Conservation (phyloP, 225 moss, liverwort and hornwort genomes). For the Neckera pumila region DNA sequence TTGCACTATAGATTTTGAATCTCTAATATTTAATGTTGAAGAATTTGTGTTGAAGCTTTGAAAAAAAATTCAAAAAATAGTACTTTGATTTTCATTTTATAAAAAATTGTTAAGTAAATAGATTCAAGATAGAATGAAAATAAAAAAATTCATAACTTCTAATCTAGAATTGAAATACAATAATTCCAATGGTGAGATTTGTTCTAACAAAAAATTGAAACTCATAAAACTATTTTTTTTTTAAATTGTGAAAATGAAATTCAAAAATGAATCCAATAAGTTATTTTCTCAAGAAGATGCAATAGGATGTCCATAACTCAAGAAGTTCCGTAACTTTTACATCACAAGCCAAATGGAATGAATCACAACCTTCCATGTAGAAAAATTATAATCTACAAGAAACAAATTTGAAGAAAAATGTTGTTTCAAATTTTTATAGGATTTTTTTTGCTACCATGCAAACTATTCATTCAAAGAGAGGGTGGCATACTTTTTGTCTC, state of each 20-base stretch:
- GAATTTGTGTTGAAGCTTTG: neutral
- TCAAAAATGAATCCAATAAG: neutral
- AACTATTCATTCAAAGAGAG: neutral
- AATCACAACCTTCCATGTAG: neutral
- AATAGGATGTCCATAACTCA: neutral
- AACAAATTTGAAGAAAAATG: no score
- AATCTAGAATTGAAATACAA: neutral
- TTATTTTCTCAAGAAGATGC: neutral
- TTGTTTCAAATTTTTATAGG: neutral
- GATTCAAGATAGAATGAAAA: neutral
- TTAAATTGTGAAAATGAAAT: neutral
- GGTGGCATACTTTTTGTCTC: neutral
- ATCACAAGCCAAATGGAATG: neutral
- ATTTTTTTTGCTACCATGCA: accelerated
- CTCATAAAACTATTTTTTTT: neutral
- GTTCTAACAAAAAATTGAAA: neutral
- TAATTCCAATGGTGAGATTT: neutral
- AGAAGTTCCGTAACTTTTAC: neutral
- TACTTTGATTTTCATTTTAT: neutral
- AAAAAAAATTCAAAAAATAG: neutral
- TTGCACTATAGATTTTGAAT: neutral
- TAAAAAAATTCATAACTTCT: neutral
- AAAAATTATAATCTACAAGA: neutral
- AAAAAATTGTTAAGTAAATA: neutral
- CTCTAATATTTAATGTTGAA: neutral